Base-by-base conservation (phyloP, 495 filamentous ascomycete species). In the Cercophora scortea region DNA sequence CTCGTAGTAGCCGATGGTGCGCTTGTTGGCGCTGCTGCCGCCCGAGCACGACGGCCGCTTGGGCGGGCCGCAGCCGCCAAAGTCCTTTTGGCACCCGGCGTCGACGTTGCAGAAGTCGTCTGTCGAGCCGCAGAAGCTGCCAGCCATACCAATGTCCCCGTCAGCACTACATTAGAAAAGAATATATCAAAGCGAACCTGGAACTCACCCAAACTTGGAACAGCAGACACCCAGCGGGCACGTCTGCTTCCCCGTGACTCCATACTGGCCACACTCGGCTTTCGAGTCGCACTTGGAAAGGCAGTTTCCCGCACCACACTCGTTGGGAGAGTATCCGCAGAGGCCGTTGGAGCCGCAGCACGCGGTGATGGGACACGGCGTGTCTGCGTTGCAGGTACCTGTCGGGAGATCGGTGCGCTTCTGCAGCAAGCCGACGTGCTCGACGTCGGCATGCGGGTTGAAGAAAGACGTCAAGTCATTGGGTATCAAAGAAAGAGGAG, bases 261-360 rank as follows among this genome's bases (percentile, higher is more conserved):
- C 60, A 47, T 61, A 59, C n/a, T 61, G 19, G 9, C 68, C 68
- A 50, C 68, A 71, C 34, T 63, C 61, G 2, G 68, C 66, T 15
- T 53, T 53, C 8, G 68, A 61, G 53, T 69, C 50, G 44, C 66
- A 71, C 51, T 71, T 66, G 25, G 25, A 25, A 5, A 25, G 25
- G 25, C 25, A 25, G 2, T 25, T 25, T 25, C 25, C 25, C 25
- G 25, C 5, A 25, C 25, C 25, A 25, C 25, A 25, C 25, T 25
- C 25, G 25, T 25, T 25, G 25, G 25, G 25, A 2, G 25, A 25
- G 25, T 25, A 25, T 25, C 25, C 25, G 25, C 25, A 25, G 25
- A 25, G 25, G 25, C 25, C 25, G 25, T 25, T 25, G 25, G 25
- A 25, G 25, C 25, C 25, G 25, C 25, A 25, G 25, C 25, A 25